phyloP scores from a whole-genome alignment of 2,329 filamentous ascomycete genomes.

The Polytolypa hystricis region DNA sequence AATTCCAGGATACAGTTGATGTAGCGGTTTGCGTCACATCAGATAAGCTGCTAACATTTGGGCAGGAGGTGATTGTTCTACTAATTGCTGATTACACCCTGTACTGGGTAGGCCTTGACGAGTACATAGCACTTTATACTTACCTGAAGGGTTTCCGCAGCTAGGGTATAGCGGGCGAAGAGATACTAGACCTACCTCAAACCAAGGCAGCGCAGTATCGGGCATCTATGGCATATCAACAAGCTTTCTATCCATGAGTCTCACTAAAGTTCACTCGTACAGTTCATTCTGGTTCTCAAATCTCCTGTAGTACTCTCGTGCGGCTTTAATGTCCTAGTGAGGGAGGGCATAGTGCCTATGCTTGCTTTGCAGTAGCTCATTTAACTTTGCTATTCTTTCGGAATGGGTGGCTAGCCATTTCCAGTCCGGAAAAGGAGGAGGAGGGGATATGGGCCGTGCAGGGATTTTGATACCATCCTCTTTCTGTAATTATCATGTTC shows the following conservation, averaged over 20 bases:
- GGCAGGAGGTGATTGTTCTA: not conserved
- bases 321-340: not conserved
- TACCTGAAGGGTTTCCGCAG: not conserved
- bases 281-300: not conserved
- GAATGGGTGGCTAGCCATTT: not conserved
- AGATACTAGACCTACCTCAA: not conserved
- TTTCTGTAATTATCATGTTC: not conserved
- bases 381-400: not conserved
- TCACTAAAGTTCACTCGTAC: not conserved
- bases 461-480: not conserved
- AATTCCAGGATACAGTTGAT: not conserved
- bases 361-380: not conserved
- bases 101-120: not conserved
- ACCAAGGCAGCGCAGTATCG: not conserved
- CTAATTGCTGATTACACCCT: not conserved
- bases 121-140: not conserved
- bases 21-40: not conserved
- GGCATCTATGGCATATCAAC: not conserved
- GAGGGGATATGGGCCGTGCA: not conserved
- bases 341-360: not conserved
- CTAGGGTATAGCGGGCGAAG: not conserved
- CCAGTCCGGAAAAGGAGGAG: too few relatives aligned
- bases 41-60: not conserved
- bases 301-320: not conserved
- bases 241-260: not conserved